These are phyloP conservation scores for Monosporozyma solicola DNA, from an alignment of 805 yeast species.

Conservation along the genomic window DNA sequence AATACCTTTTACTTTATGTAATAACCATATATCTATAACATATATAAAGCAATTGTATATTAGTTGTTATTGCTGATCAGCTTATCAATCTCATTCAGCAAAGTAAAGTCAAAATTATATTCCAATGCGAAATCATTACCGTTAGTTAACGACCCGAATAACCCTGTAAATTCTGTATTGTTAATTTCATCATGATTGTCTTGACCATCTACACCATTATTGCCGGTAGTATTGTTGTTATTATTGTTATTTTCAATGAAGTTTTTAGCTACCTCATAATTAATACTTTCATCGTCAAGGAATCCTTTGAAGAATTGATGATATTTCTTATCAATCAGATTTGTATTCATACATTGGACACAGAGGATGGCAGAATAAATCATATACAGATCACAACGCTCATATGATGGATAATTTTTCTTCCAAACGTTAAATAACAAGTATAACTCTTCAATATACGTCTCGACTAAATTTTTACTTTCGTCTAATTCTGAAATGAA, in stretches of 20 bases:
- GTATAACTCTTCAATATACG: conserved; percentile 20
- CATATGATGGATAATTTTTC: conserved; percentile 12
- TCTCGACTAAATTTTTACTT: conserved; percentile 17
- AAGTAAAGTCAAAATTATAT: conserved; percentile 25
- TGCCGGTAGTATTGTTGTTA: conserved; percentile 2
- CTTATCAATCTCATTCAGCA: conserved; percentile 25
- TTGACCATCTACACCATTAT: not conserved
- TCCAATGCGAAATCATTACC: conserved; percentile 27
- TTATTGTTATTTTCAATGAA: conserved; percentile 14
- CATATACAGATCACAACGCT: conserved; percentile 23
- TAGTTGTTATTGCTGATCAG: conserved; percentile 12
- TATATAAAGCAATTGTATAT: not conserved
- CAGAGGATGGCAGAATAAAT: conserved; percentile 22
- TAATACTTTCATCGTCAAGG: conserved; percentile 16
- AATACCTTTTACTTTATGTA: too few species aligned
- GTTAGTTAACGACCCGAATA: conserved; percentile 21
- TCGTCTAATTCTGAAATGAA: conserved; percentile 30
- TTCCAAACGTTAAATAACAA: conserved; percentile 15
- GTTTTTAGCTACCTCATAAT: conserved; percentile 22
- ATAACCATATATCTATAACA: not conserved
- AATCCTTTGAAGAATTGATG: conserved; percentile 13
- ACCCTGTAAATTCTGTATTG: conserved; percentile 15
- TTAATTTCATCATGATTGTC: not conserved
- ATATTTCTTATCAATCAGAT: conserved; percentile 11
- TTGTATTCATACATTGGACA: conserved; percentile 23